Conservation (phyloP, 306 rosid genomes). For the Hippophae tibetana region DNA sequence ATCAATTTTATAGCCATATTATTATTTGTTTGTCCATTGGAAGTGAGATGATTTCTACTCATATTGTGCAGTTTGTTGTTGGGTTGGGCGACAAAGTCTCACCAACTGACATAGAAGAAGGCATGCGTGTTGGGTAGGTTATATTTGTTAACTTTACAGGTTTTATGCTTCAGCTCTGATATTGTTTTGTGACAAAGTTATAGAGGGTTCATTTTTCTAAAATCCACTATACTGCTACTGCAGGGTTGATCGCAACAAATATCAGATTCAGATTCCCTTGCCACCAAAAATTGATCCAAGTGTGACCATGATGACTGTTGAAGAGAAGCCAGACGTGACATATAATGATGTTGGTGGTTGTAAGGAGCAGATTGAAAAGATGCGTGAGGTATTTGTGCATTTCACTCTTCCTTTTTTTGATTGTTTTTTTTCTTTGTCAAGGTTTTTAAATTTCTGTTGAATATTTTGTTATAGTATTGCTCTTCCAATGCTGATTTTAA, state of each 20-base stretch:
- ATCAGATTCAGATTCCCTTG: slow-evolving; percentile 97
- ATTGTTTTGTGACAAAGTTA: neutral
- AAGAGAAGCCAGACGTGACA: slow-evolving; percentile 97
- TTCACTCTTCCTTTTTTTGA: neutral
- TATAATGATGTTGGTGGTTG: slow-evolving; percentile 99
- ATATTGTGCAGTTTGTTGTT: slow-evolving; percentile 73
- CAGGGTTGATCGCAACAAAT: slow-evolving; percentile 95
- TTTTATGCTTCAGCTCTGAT: neutral
- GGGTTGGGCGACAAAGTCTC: slow-evolving; percentile 99
- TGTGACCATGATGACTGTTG: slow-evolving; percentile 97
- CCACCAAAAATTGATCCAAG: slow-evolving; percentile 99
- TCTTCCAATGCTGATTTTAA: slow-evolving; percentile 11
- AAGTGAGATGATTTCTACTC: slow-evolving; percentile 24
- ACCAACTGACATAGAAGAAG: slow-evolving; percentile 98
- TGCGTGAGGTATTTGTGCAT: slow-evolving; percentile 66
- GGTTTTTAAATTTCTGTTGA: neutral
- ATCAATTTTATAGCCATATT: slow-evolving; percentile 1
- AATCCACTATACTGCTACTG: slow-evolving; percentile 15
- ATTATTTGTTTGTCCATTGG: neutral
- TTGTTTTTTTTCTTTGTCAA: neutral
- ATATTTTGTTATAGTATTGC: neutral
- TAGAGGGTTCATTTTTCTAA: neutral
- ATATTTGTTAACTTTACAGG: neutral
- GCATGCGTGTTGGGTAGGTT: slow-evolving; percentile 98
- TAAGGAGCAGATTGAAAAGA: slow-evolving; percentile 90